phyloP scores from a whole-genome alignment of 2,329 filamentous ascomycete species.

The Rachicladosporium sp. region DNA sequence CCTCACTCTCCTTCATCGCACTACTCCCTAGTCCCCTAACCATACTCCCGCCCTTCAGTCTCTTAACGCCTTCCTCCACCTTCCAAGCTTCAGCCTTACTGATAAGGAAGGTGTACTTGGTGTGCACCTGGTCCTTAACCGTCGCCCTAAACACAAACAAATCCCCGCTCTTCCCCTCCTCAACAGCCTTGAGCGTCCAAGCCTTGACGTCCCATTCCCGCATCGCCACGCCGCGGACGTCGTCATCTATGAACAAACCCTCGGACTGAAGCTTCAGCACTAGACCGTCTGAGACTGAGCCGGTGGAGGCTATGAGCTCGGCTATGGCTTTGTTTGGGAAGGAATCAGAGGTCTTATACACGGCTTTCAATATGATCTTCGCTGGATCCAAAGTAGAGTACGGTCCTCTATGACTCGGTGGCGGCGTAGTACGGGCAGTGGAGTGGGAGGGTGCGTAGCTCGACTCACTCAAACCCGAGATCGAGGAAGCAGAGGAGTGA shows the following conservation, averaged over 20 bases:
- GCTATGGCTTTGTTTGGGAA: conserved; percentile 83
- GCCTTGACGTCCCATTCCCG: conserved; percentile 98
- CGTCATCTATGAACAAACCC: conserved; percentile 93
- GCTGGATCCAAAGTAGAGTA: conserved; percentile 85
- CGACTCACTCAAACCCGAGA: conserved; percentile 59
- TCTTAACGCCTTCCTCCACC: conserved; percentile 45
- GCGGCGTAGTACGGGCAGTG: conserved; percentile 71
- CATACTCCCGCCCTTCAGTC: conserved; percentile 43
- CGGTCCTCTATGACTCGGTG: conserved; percentile 61
- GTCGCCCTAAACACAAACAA: conserved; percentile 46
- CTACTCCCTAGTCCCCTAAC: conserved; percentile 44
- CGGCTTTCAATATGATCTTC: conserved; percentile 90
- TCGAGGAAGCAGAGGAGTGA: conserved; percentile 23
- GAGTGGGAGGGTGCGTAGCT: conserved; percentile 79
- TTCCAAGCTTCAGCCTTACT: conserved; percentile 51
- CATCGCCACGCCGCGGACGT: conserved; percentile 80
- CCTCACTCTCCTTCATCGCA: conserved; percentile 37
- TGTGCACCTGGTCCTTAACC: conserved; percentile 47
- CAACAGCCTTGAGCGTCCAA: conserved; percentile 87
- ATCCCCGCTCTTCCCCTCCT: conserved; percentile 40
- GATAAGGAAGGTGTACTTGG: conserved; percentile 49
- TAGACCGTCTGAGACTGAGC: conserved; percentile 78
- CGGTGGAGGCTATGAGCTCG: conserved; percentile 73
- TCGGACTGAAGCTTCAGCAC: conserved; percentile 87
- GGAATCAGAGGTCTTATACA: conserved; percentile 84